These are phyloP conservation scores for Posidonia australis DNA, from an alignment of 106 monocot species.

Conservation along the genomic window DNA sequence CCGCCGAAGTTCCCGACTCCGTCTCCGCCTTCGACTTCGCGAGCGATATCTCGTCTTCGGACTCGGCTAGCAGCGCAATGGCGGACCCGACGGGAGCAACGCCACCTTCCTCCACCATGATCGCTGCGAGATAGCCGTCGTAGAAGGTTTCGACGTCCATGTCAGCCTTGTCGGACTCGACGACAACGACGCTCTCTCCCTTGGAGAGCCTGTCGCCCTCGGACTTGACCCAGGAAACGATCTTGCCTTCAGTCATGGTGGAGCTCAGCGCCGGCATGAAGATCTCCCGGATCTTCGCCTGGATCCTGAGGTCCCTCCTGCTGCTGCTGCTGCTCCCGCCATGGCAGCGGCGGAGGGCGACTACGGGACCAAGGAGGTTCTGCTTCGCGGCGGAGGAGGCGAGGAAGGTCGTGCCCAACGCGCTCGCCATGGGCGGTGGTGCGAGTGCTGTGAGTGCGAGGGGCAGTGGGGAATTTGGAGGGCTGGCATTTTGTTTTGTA, in stretches of 20 bases:
- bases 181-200: slow-evolving; percentile 94
- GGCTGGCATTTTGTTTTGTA: too few species aligned
- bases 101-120: slow-evolving; percentile 34
- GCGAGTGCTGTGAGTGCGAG: neutral
- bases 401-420: neutral
- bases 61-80: slow-evolving; percentile 26
- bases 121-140: slow-evolving; percentile 86
- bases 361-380: neutral
- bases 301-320: neutral
- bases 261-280: slow-evolving; percentile 99
- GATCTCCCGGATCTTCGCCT: slow-evolving; percentile 95
- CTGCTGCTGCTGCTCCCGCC: too few species aligned
- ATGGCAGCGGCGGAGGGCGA: too few species aligned
- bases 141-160: slow-evolving; percentile 99
- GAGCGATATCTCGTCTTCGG: slow-evolving; percentile 22
- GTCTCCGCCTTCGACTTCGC: slow-evolving; percentile 20
- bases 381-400: slow-evolving; percentile 5
- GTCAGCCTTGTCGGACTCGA: slow-evolving; percentile 99
- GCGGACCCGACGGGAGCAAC: slow-evolving; percentile 29
- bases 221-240: slow-evolving; percentile 79
- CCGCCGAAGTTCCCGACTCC: neutral
- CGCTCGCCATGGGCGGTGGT: neutral
- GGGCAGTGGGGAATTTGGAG: neutral
- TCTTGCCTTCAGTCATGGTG: slow-evolving; percentile 98
- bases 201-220: slow-evolving; percentile 83